Evolutionary conservation across 2,329 filamentous ascomycete species (phyloP).

Genomic region (Fusarium musae): DNA sequence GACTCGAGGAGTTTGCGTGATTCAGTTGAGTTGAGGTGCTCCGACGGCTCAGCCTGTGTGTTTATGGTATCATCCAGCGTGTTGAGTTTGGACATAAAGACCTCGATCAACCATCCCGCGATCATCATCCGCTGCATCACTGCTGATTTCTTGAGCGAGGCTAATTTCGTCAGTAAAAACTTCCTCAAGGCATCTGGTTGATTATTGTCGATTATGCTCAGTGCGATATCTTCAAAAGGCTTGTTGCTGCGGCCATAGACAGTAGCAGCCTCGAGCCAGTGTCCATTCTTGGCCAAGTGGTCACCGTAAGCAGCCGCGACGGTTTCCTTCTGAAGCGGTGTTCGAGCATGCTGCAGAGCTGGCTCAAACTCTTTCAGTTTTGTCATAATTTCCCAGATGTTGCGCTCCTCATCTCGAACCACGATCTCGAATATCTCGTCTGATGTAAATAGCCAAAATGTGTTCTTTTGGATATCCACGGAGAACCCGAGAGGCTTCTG

Average conservation of each 20-base stretch:
- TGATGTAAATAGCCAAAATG: conserved; percentile 94
- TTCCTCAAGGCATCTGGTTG: conserved; percentile 91
- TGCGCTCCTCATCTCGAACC: conserved; percentile 87
- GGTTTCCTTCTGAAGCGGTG: conserved; percentile 83
- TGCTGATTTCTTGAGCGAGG: conserved; percentile 81
- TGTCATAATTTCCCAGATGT: conserved; percentile 95
- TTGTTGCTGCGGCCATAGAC: conserved; percentile 97
- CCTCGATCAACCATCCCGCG: conserved; percentile 91
- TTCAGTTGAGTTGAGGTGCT: conserved; percentile 76
- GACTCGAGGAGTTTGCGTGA: conserved; percentile 76
- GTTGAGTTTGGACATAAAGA: conserved; percentile 98
- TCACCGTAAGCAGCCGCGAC: conserved; percentile 94
- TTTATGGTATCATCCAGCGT: conserved; percentile 93
- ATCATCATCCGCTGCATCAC: conserved; percentile 97
- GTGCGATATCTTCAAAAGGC: conserved; percentile 93
- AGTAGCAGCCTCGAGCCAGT: conserved; percentile 85
- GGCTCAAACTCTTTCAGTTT: conserved; percentile 87
- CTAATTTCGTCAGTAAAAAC: conserved; percentile 87
- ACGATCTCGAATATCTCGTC: conserved; percentile 95
- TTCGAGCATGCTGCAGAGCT: conserved; percentile 86
- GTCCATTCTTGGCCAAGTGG: conserved; percentile 81
- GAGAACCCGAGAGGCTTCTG: conserved; percentile 86
- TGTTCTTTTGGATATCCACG: conserved; percentile 93
- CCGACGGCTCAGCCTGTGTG: conserved; percentile 83
- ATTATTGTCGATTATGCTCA: conserved; percentile 88